Evolutionary conservation across 1,284 basidiomycete species (phyloP).

Genomic region (Leccinum angustisporum): DNA sequence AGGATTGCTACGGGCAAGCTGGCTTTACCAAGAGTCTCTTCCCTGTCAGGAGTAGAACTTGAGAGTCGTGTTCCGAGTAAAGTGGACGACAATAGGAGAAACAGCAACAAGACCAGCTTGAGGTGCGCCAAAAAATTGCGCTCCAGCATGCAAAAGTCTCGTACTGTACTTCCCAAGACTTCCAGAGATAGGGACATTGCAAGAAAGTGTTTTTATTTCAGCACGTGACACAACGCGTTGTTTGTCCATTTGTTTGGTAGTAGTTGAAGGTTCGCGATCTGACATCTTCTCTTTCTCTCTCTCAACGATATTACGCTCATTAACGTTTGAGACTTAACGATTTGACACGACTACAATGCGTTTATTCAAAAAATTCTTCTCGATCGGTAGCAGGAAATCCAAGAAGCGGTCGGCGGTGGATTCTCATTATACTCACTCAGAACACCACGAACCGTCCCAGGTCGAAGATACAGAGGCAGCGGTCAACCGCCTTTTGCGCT

Average conservation of each 20-base stretch:
- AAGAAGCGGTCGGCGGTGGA: slow-evolving; percentile 38
- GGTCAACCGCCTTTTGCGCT: slow-evolving; percentile 63
- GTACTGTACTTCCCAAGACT: slow-evolving; percentile 48
- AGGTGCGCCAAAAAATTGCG: slow-evolving; percentile 68
- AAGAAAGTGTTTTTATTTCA: background rate
- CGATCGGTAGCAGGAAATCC: slow-evolving; percentile 63
- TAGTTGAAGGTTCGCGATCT: slow-evolving; percentile 41
- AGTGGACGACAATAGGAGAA: slow-evolving; percentile 60
- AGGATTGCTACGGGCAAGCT: slow-evolving; percentile 37
- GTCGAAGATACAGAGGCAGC: slow-evolving; percentile 57
- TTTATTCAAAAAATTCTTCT: slow-evolving; percentile 69
- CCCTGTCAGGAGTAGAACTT: background rate
- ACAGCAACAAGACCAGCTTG: slow-evolving; percentile 62
- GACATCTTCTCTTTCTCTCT: slow-evolving; percentile 9
- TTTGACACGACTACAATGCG: slow-evolving; percentile 49
- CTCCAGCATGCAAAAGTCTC: slow-evolving; percentile 76
- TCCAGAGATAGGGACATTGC: slow-evolving; percentile 29
- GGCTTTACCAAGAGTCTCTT: slow-evolving; percentile 17
- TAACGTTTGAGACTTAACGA: slow-evolving; percentile 33
- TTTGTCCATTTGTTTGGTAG: slow-evolving; percentile 45
- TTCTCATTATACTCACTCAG: slow-evolving; percentile 7
- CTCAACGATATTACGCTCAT: slow-evolving; percentile 30
- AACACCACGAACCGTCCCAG: slow-evolving; percentile 16
- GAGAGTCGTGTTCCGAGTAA: slow-evolving; percentile 56
- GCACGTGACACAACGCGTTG: slow-evolving; percentile 32